Evolutionary conservation across 495 filamentous ascomycete species (phyloP).

Genomic region (Aspergillus taichungensis): DNA sequence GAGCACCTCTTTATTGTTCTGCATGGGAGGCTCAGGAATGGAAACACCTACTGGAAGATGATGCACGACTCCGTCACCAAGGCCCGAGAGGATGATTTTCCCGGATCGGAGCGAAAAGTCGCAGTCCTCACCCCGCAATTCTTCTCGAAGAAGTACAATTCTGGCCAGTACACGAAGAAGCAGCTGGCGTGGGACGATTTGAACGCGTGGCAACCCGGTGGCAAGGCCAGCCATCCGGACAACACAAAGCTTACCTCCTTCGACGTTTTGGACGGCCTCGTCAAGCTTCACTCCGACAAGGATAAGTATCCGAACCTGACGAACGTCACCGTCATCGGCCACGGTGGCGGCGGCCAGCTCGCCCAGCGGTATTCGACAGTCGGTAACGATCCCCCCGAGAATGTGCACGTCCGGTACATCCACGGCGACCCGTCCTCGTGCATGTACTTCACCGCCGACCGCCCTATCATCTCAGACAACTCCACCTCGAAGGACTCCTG

Average conservation of each 20-base stretch:
- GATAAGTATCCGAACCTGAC: slow-evolving; percentile 5
- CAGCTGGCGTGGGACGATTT: slow-evolving; percentile 12
- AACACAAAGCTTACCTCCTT: slow-evolving; percentile 10
- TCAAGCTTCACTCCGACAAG: slow-evolving; percentile 12
- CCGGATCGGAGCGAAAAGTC: slow-evolving; percentile 10
- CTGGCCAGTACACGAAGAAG: slow-evolving; percentile 8
- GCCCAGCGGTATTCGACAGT: slow-evolving; percentile 10
- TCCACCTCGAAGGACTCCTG: slow-evolving; percentile 2
- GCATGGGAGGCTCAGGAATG: slow-evolving; percentile 9
- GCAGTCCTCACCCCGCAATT: slow-evolving; percentile 12
- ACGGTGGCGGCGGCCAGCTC: slow-evolving; percentile 13
- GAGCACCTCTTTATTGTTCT: slow-evolving; percentile 13
- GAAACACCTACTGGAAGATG: slow-evolving; percentile 10
- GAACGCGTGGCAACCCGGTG: slow-evolving; percentile 13
- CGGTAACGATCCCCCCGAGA: slow-evolving; percentile 7
- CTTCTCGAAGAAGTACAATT: slow-evolving; percentile 12
- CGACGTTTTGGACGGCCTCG: slow-evolving; percentile 10
- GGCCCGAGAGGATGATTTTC: slow-evolving; percentile 5
- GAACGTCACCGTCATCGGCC: slow-evolving; percentile 11
- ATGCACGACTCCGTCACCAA: slow-evolving; percentile 5
- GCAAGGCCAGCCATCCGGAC: slow-evolving; percentile 7
- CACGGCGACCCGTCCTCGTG: slow-evolving; percentile 13
- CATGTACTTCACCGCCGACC: slow-evolving; percentile 11
- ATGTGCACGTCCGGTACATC: slow-evolving; percentile 14
- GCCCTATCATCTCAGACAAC: slow-evolving; percentile 4